Base-by-base conservation (phyloP, 768 basidiomycete species). In the Lactifluus pinguis region DNA sequence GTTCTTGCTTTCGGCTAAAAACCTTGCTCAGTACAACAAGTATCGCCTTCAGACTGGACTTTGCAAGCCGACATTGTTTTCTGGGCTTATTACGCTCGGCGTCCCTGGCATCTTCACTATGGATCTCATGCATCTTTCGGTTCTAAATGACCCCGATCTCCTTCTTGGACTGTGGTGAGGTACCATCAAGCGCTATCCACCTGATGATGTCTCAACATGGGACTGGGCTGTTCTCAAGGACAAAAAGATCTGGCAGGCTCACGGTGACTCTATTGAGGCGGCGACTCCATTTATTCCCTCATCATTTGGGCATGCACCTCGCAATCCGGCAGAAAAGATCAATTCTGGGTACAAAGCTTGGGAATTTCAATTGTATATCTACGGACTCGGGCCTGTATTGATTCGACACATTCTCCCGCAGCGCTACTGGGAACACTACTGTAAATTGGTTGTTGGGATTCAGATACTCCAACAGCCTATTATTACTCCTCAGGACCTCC, bases 311-410 rank as follows among this genome's bases (percentile, higher is more conserved):
- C 34, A 9, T 36, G 34, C 34, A 9, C 34, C 34, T 4, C 34
- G 75, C 0, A 75, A 79, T 58, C 68, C 69, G n/a, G 75, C 75
- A 0, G 67, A 73, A 45, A 78, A 79, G 58, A 71, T 78, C 56
- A 62, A 70, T 3, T 70, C 67, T 32, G 71, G 71, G 0, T 73
- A 72, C 63, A 73, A 73, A 45, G 71, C 72, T 3, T 67, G 64
- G 57, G 71, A 73, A 48, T 71, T 55, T 42, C 62, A 65, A 0
- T 34, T 55, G 0, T 71, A 69, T 52, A 39, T 73, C 6, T 70
- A 55, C 47, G 66, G 65, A 11, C 51, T 69, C 4, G 63, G 64
- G 0, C 73, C 72, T 0, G 70, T 54, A 0, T 49, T 75, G 1
- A 55, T 75, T 1, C 64, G 65, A 38, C 63, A 61, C 2, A 21